Percentiles rank a stretch among this genome's conserved stretches.
Evolutionary conservation across 371 early-diverging fungal species (phyloP).

Genomic region (Batrachochytrium dendrobatidis): DNA sequence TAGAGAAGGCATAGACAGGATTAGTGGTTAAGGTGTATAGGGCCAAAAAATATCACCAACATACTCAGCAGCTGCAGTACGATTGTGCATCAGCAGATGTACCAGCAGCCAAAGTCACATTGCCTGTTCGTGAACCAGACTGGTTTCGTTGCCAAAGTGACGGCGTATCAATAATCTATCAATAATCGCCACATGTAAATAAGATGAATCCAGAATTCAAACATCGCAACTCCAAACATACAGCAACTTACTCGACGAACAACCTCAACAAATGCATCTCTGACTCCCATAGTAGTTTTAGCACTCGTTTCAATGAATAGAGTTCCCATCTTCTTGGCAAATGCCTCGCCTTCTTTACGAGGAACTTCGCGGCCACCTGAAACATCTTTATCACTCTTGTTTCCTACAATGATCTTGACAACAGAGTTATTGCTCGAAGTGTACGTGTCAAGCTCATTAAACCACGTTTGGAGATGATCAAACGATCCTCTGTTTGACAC

Average conservation of each 20-base stretch:
- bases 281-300: constrained; percentile 81
- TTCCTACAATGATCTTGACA: constrained; percentile 95
- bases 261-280: constrained; percentile 83
- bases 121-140: too few species aligned
- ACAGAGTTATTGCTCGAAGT: constrained; percentile 67
- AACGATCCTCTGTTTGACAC: constrained; percentile 90
- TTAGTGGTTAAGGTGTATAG: too few species aligned
- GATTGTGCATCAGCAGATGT: not conserved
- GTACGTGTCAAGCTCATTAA: constrained; percentile 91
- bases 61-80: not conserved
- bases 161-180: constrained; percentile 35
- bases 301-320: constrained; percentile 94
- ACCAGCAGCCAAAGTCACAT: too few species aligned
- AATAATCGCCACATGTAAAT: not conserved
- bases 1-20: too few species aligned
- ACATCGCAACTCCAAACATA: not conserved
- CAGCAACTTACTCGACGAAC: constrained; percentile 60
- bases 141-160: constrained; percentile 33
- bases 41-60: not conserved
- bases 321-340: constrained; percentile 76
- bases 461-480: constrained; percentile 86
- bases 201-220: not conserved
- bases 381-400: constrained; percentile 87
- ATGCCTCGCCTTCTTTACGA: constrained; percentile 79
- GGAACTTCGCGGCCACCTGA: constrained; percentile 64